Evolutionary conservation across 2,329 filamentous ascomycete species (phyloP).

Genomic region (Aspergillus terreus): DNA sequence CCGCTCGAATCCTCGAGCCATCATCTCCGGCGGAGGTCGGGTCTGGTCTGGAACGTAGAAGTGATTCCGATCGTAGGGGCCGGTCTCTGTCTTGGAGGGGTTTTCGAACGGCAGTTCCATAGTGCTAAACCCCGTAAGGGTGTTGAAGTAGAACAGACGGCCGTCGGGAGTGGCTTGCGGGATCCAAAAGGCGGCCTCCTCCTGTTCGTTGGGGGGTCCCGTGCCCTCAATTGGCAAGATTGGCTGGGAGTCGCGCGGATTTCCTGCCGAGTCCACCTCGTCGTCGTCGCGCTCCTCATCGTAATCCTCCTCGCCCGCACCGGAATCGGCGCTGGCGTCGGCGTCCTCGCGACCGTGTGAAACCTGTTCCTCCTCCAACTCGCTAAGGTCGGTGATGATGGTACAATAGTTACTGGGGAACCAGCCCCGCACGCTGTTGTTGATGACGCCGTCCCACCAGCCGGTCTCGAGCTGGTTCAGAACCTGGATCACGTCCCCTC

Average conservation of each 20-base stretch:
- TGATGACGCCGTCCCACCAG: conserved; percentile 99
- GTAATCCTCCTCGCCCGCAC: conserved; percentile 55
- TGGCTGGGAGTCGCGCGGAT: conserved; percentile 59
- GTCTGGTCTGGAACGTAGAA: conserved; percentile 86
- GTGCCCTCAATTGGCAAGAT: conserved; percentile 66
- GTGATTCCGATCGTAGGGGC: conserved; percentile 84
- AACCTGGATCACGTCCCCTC: conserved; percentile 96
- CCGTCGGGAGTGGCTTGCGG: conserved; percentile 94
- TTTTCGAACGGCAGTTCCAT: conserved; percentile 94
- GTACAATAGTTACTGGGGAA: conserved; percentile 99
- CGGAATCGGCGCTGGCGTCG: conserved; percentile 48
- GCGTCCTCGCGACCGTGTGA: conserved; percentile 53
- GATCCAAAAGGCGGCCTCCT: conserved; percentile 96
- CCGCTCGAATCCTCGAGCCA: conserved; percentile 75
- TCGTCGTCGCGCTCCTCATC: conserved; percentile 64
- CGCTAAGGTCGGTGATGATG: conserved; percentile 72
- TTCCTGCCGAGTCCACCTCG: conserved; percentile 64
- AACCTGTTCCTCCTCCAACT: conserved; percentile 63
- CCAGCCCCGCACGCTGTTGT: conserved; percentile 86
- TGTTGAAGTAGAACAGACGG: conserved; percentile 96
- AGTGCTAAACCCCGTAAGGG: conserved; percentile 88
- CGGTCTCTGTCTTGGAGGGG: conserved; percentile 75
- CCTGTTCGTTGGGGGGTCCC: conserved; percentile 59
- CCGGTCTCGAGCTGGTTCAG: conserved; percentile 97
- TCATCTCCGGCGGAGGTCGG: conserved; percentile 82